phyloP scores from a whole-genome alignment of 1,284 basidiomycete genomes.

The Farysia itapuensis region DNA sequence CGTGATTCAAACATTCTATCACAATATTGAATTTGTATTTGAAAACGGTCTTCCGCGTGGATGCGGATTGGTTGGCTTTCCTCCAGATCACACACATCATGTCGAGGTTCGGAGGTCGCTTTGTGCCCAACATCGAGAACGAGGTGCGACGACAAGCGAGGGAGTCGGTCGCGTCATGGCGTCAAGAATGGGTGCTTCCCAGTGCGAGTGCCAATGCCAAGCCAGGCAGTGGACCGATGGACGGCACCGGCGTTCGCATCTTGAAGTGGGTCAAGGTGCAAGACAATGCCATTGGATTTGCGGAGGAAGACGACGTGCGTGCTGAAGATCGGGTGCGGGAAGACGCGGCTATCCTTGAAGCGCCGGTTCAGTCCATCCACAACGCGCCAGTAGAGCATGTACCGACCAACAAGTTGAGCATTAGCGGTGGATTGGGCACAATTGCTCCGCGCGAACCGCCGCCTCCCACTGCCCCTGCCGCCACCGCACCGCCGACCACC shows the following conservation, averaged over 20 bases:
- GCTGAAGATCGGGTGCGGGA: constrained; percentile 14
- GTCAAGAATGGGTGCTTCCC: constrained; percentile 23
- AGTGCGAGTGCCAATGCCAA: too few species aligned
- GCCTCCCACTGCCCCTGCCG: background rate
- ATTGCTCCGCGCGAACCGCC: constrained; percentile 25
- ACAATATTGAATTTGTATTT: too few species aligned
- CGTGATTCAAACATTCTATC: too few species aligned
- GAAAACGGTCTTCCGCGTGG: too few species aligned
- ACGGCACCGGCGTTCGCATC: constrained; percentile 2
- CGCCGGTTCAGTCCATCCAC: constrained; percentile 30
- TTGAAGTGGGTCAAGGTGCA: constrained; percentile 25
- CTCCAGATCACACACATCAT: constrained; percentile 5
- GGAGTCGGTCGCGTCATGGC: constrained; percentile 29
- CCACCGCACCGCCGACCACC: too few species aligned
- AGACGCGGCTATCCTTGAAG: constrained; percentile 26
- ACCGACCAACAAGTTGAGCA: constrained; percentile 5
- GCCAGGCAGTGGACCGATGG: too few species aligned
- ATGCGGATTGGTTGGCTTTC: too few species aligned
- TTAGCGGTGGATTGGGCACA: constrained; percentile 19
- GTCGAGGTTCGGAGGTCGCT: constrained; percentile 26
- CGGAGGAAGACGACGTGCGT: constrained; percentile 26
- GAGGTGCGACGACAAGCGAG: constrained; percentile 25
- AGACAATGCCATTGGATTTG: too few species aligned
- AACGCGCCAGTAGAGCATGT: constrained; percentile 17
- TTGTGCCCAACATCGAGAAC: constrained; percentile 33